Evolutionary conservation across 2,329 filamentous ascomycete genomes (phyloP).

Genomic region (Colletotrichum kahawae): DNA sequence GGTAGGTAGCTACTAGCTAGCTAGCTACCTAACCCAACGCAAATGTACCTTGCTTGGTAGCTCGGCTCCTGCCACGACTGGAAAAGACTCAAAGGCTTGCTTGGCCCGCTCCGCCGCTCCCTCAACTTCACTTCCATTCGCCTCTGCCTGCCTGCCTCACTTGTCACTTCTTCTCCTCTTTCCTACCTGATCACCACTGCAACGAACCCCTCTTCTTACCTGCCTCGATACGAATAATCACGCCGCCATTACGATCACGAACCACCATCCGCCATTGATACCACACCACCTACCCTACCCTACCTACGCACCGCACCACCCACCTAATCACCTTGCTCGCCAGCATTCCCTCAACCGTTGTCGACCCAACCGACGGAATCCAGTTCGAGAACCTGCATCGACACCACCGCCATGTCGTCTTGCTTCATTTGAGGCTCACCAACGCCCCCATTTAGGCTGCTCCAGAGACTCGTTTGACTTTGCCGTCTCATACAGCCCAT

Average conservation of each 20-base stretch:
- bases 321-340: neutral
- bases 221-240: neutral
- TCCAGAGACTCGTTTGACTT: neutral
- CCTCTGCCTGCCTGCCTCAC: neutral
- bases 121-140: neutral
- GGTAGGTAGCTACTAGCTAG: too few species aligned
- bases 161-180: neutral
- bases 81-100: conserved; percentile 14
- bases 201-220: neutral
- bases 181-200: neutral
- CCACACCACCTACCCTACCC: neutral
- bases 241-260: neutral
- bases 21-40: neutral
- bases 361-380: neutral
- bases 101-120: neutral
- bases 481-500: neutral
- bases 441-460: neutral
- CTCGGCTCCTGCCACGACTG: conserved; percentile 8
- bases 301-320: neutral
- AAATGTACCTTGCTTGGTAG: neutral
- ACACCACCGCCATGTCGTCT: conserved; percentile 11
- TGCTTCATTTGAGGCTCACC: conserved; percentile 1
- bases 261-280: neutral
- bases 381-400: neutral
- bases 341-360: neutral